Percentiles rank a stretch among this genome's conserved stretches.
Evolutionary conservation across 305 asterid genomes (phyloP).

Genomic region (Fraxinus paxiana): DNA sequence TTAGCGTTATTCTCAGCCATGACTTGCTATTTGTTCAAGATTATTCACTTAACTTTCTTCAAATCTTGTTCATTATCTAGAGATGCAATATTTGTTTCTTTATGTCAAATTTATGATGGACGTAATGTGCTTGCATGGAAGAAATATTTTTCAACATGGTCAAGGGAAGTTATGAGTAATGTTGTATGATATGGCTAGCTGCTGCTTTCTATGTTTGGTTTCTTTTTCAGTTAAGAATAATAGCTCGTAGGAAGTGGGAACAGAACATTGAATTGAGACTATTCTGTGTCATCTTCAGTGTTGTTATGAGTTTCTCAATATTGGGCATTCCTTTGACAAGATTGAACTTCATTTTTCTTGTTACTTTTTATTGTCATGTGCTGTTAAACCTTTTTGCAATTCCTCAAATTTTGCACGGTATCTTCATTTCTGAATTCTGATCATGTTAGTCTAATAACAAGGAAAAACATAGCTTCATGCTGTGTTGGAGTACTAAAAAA

Average conservation of each 20-base stretch:
- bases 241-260: not conserved
- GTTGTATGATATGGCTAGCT: not conserved
- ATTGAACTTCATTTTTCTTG: not conserved
- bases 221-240: not conserved
- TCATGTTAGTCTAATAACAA: not conserved
- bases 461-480: not conserved
- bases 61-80: not conserved
- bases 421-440: not conserved
- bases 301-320: not conserved
- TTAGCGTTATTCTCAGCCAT: not conserved
- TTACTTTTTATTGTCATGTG: not conserved
- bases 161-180: not conserved
- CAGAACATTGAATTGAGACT: not conserved
- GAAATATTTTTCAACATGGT: not conserved
- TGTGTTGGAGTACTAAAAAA: not conserved
- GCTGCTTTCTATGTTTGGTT: not conserved
- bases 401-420: not conserved
- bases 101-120: not conserved
- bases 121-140: not conserved
- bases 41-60: not conserved
- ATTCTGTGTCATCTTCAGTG: not conserved
- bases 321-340: not conserved
- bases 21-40: not conserved
- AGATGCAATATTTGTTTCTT: not conserved
- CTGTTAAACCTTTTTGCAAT: not conserved